Evolutionary conservation across 495 filamentous ascomycete genomes (phyloP).

Genomic region (Penicillium lagena): DNA sequence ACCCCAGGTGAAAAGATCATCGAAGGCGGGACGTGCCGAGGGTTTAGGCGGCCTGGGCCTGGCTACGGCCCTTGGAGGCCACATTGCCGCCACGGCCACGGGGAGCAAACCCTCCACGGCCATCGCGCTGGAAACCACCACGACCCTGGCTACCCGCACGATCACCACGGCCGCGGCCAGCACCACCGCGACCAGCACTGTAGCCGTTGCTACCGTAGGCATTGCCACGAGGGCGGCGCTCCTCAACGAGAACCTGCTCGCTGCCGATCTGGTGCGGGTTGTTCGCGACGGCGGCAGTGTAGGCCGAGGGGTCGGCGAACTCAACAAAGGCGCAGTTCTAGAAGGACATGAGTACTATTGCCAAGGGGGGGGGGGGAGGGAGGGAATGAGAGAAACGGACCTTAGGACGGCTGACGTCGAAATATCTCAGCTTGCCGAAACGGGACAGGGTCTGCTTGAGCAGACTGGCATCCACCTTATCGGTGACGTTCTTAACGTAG

Average conservation of each 20-base stretch:
- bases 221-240: slow-evolving; percentile 70
- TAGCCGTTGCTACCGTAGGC: slow-evolving; percentile 58
- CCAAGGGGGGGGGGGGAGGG: neutral
- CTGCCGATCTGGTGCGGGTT: slow-evolving; percentile 82
- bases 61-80: slow-evolving; percentile 42
- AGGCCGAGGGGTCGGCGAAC: slow-evolving; percentile 71
- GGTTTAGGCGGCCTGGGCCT: slow-evolving; percentile 42
- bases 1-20: slow-evolving; percentile 3
- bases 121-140: slow-evolving; percentile 61
- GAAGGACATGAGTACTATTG: neutral
- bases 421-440: slow-evolving; percentile 75
- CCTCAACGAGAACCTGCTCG: slow-evolving; percentile 79
- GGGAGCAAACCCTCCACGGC: slow-evolving; percentile 48
- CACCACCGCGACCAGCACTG: slow-evolving; percentile 49
- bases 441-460: slow-evolving; percentile 58
- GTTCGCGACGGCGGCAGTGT: slow-evolving; percentile 69
- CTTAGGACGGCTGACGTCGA: slow-evolving; percentile 86
- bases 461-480: slow-evolving; percentile 66
- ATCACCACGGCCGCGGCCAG: slow-evolving; percentile 61
- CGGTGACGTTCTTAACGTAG: slow-evolving; percentile 91
- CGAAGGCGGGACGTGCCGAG: neutral
- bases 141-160: slow-evolving; percentile 61
- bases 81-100: slow-evolving; percentile 50
- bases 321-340: slow-evolving; percentile 98
- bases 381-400: slow-evolving; percentile 42